Percentiles rank a stretch among this genome's conserved stretches.
Conservation (phyloP, 768 basidiomycete species). For the Daedaleopsis nitida region DNA sequence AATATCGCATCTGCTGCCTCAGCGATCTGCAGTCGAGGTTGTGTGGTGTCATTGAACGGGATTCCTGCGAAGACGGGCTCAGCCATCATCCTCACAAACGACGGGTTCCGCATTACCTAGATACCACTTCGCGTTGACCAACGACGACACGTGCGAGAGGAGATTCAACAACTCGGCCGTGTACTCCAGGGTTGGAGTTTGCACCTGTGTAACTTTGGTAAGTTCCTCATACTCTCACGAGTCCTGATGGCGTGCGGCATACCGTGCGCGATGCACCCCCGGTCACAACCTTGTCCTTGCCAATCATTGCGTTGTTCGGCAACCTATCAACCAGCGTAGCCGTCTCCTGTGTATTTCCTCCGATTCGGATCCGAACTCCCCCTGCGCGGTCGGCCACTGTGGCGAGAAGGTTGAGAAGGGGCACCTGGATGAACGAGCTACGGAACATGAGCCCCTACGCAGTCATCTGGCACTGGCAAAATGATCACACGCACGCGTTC, state of each 20-base stretch:
- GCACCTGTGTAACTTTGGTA: slow-evolving; percentile 49
- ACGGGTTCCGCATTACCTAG: slow-evolving; percentile 37
- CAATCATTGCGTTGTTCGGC: slow-evolving; percentile 45
- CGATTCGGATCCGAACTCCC: slow-evolving; percentile 63
- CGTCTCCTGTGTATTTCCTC: slow-evolving; percentile 52
- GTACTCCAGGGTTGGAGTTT: slow-evolving; percentile 67
- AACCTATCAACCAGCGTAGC: neutral
- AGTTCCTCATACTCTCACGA: neutral
- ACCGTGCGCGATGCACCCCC: neutral
- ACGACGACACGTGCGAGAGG: slow-evolving; percentile 56
- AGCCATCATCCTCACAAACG: neutral
- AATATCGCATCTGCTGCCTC: slow-evolving; percentile 61
- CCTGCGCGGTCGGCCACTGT: slow-evolving; percentile 70
- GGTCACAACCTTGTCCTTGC: slow-evolving; percentile 43
- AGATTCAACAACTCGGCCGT: slow-evolving; percentile 69
- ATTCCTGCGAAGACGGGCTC: slow-evolving; percentile 38
- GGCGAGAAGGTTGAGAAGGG: slow-evolving; percentile 80
- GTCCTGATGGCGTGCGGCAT: neutral
- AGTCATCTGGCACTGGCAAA: neutral
- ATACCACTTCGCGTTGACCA: slow-evolving; percentile 70
- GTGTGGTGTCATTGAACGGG: slow-evolving; percentile 65
- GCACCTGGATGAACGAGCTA: slow-evolving; percentile 54
- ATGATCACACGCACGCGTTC: slow-evolving; percentile 43
- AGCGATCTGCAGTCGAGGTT: slow-evolving; percentile 56
- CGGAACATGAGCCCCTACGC: neutral